Base-by-base conservation (phyloP, 495 filamentous ascomycete species). In the Xylaria nigripes region DNA sequence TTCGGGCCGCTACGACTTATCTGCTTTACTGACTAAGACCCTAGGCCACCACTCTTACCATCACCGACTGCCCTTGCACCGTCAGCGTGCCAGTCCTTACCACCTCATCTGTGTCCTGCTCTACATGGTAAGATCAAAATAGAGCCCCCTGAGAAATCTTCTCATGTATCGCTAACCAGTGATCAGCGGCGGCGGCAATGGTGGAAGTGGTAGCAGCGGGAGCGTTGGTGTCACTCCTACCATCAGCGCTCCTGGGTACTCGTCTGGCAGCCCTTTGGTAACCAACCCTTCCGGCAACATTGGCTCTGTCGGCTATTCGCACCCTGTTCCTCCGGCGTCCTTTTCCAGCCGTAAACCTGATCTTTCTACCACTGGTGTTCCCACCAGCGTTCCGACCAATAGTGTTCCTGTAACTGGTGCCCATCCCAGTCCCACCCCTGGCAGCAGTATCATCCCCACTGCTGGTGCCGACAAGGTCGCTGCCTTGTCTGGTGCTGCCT, bases 21-120 rank as follows among this genome's bases (percentile, higher is more conserved):
- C 36, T 41, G n/a, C n/a, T n/a, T n/a, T n/a, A 59, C 61, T 54
- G 55, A 61, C 65, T 34, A 24, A 15, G 42, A 6, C 27, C 12
- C 55, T 51, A 83, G 80, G 71, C 87, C 68, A 87, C 85, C 66
- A 86, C 83, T 70, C 73, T 90, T 72, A 91, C 89, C 74, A 81
- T 90, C 77, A 81, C 81, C 68, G 73, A 85, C 79, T 85, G 82
- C 81, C 81, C 84, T 47, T 86, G 82, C 81, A 93, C 86, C 68
- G 72, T 89, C 76, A 82, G 81, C 72, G 80, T 82, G 69, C 85
- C 86, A 60, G 72, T 87, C 58, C 70, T 74, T 68, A 79, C 75
- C 70, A 75, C 79, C 62, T 79, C 78, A 65, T 74, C 76, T 63
- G 80, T 84, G 61, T 66, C 77, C 76, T 86, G 85, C 79, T 67